phyloP scores from a whole-genome alignment of 1,284 basidiomycete species.

The Schizophyllum amplum region DNA sequence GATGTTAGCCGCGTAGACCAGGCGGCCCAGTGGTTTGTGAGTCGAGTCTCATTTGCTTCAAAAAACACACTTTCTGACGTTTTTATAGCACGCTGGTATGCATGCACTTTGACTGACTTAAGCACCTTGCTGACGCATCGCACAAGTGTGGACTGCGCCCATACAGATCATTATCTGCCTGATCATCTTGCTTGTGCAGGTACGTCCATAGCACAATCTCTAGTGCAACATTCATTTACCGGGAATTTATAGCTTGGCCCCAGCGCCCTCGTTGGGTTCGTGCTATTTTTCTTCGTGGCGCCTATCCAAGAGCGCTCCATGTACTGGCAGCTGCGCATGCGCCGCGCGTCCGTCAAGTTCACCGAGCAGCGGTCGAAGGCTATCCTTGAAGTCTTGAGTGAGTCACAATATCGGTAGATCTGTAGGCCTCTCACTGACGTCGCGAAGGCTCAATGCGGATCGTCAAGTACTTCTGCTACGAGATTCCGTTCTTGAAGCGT shows the following conservation, averaged over 20 bases:
- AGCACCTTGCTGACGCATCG: constrained; percentile 1
- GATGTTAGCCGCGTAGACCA: constrained; percentile 58
- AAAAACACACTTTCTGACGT: constrained; percentile 6
- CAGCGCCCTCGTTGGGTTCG: constrained; percentile 72
- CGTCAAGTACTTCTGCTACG: constrained; percentile 73
- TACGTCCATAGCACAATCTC: constrained; percentile 15
- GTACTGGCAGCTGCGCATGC: constrained; percentile 55
- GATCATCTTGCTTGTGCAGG: constrained; percentile 53
- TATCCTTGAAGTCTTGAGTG: constrained; percentile 57
- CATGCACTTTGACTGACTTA: not conserved
- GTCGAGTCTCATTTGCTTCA: constrained; percentile 18
- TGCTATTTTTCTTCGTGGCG: constrained; percentile 59
- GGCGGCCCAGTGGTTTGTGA: constrained; percentile 63
- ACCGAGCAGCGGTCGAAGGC: constrained; percentile 66
- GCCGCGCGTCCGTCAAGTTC: constrained; percentile 56
- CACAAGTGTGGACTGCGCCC: constrained; percentile 57
- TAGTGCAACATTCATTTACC: not conserved
- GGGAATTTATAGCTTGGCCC: constrained; percentile 58
- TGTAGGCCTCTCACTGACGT: constrained; percentile 1
- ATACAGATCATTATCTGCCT: constrained; percentile 59
- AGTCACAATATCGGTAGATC: constrained; percentile 4
- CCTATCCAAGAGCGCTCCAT: constrained; percentile 70
- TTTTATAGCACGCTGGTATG: constrained; percentile 35
- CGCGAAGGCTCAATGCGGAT: constrained; percentile 55
- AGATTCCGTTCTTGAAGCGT: constrained; percentile 57